Evolutionary conservation across 108 stramenopile species (phyloP), one percentile per base, ranked within the genome.

Genomic region (Skeletonema menzelii): DNA sequence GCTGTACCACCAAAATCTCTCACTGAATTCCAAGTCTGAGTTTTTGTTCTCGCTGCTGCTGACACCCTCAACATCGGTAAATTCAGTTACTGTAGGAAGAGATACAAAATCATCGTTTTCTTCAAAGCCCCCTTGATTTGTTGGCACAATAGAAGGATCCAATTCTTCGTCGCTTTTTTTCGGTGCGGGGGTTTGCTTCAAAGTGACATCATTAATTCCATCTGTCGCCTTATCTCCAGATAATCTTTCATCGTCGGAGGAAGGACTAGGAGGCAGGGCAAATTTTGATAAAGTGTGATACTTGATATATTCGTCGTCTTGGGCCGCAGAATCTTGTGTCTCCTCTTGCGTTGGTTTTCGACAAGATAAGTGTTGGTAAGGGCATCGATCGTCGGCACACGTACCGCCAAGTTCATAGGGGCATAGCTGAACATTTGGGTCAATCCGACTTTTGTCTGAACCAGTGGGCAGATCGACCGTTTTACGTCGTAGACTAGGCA

Each of bases 351-450:
- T 56, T 38, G 8, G 17, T 6, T 61, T 28, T 32, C 8, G n/a
- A 19, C 59, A 32, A 7, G 30, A 35, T 14, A 84, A 61, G 69
- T 92, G 91, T 38, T 90, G 91, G 72, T 90, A 92, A 0, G 80
- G 80, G 64, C 91, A 92, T 65, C 65, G 66, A 17, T 80, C 65
- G 26, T 92, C 91, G 42, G 80, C 84, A 63, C 91, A 92, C 0
- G 77, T 77, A 22, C 91, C 91, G 4, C 81, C 84, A 30, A 92
- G 59, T 65, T 92, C 91, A 61, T 89, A 92, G 1, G 91, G 91
- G 69, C 91, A 92, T 0, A 90, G 72, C 6, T 79, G 38, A 6
- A 79, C 59, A 56, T 92, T 81, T 0, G 91, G 91, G 71, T 92
- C 86, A 11, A 87, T 20, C 8, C 49, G 22, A 2, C 49, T 53